Evolutionary conservation across 768 basidiomycete species (phyloP).

Genomic region (Amanita muscaria): DNA sequence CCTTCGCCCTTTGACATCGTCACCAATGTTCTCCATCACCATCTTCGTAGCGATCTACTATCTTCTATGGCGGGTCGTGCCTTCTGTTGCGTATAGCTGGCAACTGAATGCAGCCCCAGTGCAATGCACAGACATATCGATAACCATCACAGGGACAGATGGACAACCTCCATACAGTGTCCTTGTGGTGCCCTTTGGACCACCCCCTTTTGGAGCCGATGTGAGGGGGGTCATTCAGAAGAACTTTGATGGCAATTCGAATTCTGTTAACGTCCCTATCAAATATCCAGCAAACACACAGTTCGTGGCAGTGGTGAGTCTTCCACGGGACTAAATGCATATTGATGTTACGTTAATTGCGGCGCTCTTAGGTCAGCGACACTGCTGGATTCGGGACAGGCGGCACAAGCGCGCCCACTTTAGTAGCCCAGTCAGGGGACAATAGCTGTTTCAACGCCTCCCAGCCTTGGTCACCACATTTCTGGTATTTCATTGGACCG

Average conservation of each 20-base stretch:
- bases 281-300: conserved; percentile 59
- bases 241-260: conserved; percentile 35
- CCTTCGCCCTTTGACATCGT: too few relatives aligned
- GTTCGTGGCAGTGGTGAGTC: conserved; percentile 42
- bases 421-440: conserved; percentile 42
- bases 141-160: conserved; percentile 43
- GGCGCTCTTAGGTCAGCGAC: conserved; percentile 25
- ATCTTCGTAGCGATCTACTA: conserved; percentile 1
- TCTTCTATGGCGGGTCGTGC: conserved; percentile 18
- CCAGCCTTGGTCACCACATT: conserved; percentile 38
- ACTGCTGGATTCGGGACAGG: conserved; percentile 51
- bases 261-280: conserved; percentile 43
- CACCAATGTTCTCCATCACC: too few relatives aligned
- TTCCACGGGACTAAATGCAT: too few relatives aligned
- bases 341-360: too few relatives aligned
- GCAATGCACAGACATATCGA: conserved; percentile 58
- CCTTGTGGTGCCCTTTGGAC: conserved; percentile 60
- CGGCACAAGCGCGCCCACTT: conserved; percentile 60
- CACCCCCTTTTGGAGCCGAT: conserved; percentile 55
- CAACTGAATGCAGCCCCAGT: conserved; percentile 36
- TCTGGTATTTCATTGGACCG: conserved; percentile 53
- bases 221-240: conserved; percentile 49
- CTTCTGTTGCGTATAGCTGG: conserved; percentile 35
- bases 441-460: conserved; percentile 51
- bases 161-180: conserved; percentile 61